A percentile compares a stretch with the other conserved stretches of the same genome.
phyloP scores from a whole-genome alignment of 495 filamentous ascomycete genomes.

The Clavariopsis aquatica region DNA sequence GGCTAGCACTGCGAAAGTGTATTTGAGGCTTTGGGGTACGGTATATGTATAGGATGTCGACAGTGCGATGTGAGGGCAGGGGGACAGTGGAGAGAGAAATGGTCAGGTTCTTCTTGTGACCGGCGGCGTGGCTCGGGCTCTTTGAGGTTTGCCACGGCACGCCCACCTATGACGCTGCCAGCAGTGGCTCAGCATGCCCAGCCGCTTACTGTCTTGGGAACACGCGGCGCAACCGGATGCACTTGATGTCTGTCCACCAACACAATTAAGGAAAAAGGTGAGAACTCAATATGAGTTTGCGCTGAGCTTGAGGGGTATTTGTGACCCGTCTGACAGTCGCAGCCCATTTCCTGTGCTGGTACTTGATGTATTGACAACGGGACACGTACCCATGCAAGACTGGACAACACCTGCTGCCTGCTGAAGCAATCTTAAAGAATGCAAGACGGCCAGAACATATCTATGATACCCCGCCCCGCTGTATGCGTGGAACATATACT shows the following conservation, averaged over 20 bases:
- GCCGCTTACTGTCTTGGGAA: neutral
- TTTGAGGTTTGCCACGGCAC: slow-evolving; percentile 10
- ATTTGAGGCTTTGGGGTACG: neutral
- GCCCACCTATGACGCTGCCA: slow-evolving; percentile 37
- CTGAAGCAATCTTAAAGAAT: no score
- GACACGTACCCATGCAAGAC: no score
- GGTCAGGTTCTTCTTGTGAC: slow-evolving; percentile 6
- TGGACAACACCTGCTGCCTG: no score
- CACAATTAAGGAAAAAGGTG: neutral
- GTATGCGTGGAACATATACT: no score
- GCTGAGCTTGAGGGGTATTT: no score
- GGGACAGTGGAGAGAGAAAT: neutral
- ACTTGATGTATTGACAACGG: no score
- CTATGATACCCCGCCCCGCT: no score
- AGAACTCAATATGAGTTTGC: neutral
- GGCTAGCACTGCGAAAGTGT: slow-evolving; percentile 12
- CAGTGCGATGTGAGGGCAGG: neutral
- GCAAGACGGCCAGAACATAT: no score
- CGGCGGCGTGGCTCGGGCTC: slow-evolving; percentile 17
- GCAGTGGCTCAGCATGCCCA: slow-evolving; percentile 31
- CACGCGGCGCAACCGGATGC: neutral
- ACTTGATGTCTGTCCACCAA: no score
- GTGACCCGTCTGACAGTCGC: no score
- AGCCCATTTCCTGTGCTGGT: no score
- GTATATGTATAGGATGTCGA: neutral